Percentiles rank a stretch among this genome's conserved stretches.
Conservation (phyloP, 805 yeast genomes). For the Zygosaccharomyces siamensis region DNA sequence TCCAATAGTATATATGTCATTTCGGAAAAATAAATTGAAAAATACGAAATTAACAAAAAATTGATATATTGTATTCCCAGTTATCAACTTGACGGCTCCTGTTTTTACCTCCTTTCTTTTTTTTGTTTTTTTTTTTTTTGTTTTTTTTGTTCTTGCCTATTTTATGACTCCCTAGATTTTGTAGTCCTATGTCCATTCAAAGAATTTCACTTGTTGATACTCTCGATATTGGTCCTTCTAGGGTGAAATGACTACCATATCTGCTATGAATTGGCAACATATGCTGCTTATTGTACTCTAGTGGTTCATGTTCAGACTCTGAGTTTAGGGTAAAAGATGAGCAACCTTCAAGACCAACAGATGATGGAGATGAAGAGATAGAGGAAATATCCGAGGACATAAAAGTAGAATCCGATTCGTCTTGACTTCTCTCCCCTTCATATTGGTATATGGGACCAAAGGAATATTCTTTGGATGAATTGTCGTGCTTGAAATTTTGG, state of each 20-base stretch:
- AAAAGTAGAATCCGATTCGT: constrained; percentile 11
- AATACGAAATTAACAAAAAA: not conserved
- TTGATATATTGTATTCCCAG: not conserved
- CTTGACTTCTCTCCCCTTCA: not conserved
- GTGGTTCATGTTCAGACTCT: constrained; percentile 4
- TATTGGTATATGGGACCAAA: constrained; percentile 3
- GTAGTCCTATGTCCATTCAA: not conserved
- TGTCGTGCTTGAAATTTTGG: not conserved
- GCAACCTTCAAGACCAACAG: constrained; percentile 7
- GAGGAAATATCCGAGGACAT: constrained; percentile 11
- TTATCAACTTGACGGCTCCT: not conserved
- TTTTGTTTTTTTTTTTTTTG: not conserved
- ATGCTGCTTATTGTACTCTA: constrained; percentile 5
- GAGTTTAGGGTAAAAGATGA: constrained; percentile 13
- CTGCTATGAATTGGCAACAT: not conserved
- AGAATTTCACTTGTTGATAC: not conserved
- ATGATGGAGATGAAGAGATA: constrained; percentile 8
- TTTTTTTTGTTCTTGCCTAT: not conserved
- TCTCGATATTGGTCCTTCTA: not conserved
- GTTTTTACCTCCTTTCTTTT: not conserved
- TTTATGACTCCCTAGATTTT: not conserved
- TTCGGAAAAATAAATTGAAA: not conserved
- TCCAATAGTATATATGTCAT: constrained; percentile 4
- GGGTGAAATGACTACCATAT: not conserved
- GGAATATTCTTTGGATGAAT: not conserved